Base-by-base conservation (phyloP, 2,329 filamentous ascomycete genomes). In the Venturia pyrina region DNA sequence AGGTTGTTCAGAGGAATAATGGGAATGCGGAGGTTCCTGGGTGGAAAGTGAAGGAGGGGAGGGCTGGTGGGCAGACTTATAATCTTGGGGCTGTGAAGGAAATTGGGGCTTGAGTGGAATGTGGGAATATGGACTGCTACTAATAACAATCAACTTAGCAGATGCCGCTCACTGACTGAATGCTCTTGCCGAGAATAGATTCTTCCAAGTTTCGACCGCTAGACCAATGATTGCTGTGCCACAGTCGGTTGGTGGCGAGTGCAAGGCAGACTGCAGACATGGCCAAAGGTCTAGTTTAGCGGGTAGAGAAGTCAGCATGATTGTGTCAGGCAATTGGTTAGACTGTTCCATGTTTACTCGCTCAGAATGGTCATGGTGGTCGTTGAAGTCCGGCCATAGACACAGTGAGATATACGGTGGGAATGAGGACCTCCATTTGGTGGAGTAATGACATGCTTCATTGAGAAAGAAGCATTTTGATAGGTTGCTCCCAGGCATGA, bases 21-120 rank as follows among this genome's bases (percentile, higher is more conserved):
- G 28, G 17, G 5, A 83, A 87, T 69, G 81, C 83, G 0, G 83
- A 85, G 57, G 87, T 93, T 46, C 88, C 89, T 0, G 91, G 90
- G 0, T 95, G 89, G 90, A 89, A 92, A 10, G 84, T 70, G 68
- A 73, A 73, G 62, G 70, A 67, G 24, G 44, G 48, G 41, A 61
- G 34, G 21, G 21, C 48, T 53, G 48, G 48, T 4, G 48, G 48
- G 4, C 48, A 53, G 48, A 53, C 48, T 3, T 28, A 28, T 15
- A 21, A 53, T 10, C 24, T 53, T 13, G 48, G 48, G 6, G n/a
- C 48, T 53, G 48, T 53, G 10, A 53, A 53, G 48, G 48, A 53
- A 15, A 21, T 53, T 53, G 48, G 48, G 13, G 13, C 21, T 53
- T 53, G 48, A 53, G 21, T 53, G 48, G 11, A 5, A 4, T 28